Base-by-base conservation (phyloP, 1,284 basidiomycete species). In the Phellopilus nigrolimitatus region DNA sequence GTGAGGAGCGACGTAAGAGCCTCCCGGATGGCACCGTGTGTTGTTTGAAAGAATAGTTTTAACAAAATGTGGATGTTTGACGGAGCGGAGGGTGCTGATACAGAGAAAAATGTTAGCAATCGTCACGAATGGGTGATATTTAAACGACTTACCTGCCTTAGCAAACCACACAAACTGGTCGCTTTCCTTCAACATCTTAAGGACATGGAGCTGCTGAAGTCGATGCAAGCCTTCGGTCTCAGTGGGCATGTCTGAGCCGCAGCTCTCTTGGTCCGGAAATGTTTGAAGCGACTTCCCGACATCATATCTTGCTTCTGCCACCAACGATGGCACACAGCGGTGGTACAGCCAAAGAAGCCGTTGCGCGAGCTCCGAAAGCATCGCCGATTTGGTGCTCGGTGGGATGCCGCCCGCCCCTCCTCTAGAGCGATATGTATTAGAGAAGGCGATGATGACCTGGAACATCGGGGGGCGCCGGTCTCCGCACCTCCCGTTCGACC, bases 311-410 rank as follows among this genome's bases (percentile, higher is more conserved):
- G 82, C 80, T 64, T 95, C 93, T 0, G 80, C 78, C 0, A 88
- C 82, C 3, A 90, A 68, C 4, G 76, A 74, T 0, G 91, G 89
- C 10, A 97, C 68, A 41, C 80, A 84, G 21, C 73, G 73, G 60
- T 95, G 87, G 66, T 95, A 97, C 28, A 95, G 73, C 74, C 86
- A 88, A 48, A 97, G 69, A 44, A 97, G 66, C 17, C 93, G 70
- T 56, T 94, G 80, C 0, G 90, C 80, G 21, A 78, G 78, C 66
- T 97, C 94, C 0, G 82, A 76, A 19, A 95, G 70, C 57, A 97
- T 66, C 1, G 82, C 78, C 0, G 61, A 60, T 57, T 71, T 73
- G 50, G 71, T 68, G 4, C 61, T 61, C 51, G 74, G 72, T 0
- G 59, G 51, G 10, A 28, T 6, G 6, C 4, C 8, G 9, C 30